Evolutionary conservation across 1,139 yeast genomes (phyloP), one percentile per base, ranked within the genome.

Genomic region (Protomyces macrosporus): DNA sequence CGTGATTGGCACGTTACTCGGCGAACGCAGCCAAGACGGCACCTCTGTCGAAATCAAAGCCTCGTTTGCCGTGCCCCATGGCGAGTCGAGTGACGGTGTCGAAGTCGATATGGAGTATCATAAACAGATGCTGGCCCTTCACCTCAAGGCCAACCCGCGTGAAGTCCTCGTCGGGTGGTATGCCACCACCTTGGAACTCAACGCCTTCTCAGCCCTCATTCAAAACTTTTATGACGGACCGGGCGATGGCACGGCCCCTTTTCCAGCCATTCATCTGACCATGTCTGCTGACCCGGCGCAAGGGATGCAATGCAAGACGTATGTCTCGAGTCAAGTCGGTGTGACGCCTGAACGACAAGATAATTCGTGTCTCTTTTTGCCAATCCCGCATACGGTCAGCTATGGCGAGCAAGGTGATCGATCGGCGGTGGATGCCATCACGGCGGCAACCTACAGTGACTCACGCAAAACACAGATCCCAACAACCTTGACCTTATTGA

Each of bases 121-220:
- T 78, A 85, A 85, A 73, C 77, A 84, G 50, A 82, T 88, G 76
- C 87, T 80, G 75, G 86, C 84, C 71, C 79, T 90, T 72, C 85
- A 88, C 76, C 87, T 86, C 76, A 84, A 84, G 72, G 86, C 95
- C 45, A 87, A 86, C 74, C 93, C 95, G 65, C 87, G 87, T 73
- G 89, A 86, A 70, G 80, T 82, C 60, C 88, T 90, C 64, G 81
- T 90, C 65, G 97, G 97, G 65, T 90, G 97, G 97, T 89, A 88
- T 75, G 88, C 95, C 61, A 85, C 91, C 42, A 77, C 83, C 52
- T 76, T 81, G 32, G 81, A 80, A 69, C 82, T 90, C 69, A 91
- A 88, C 76, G 81, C 84, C 67, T 82, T 87, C 73, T 84, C 95
- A 34, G 88, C 89, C n/a, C 81, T 90, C 70, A 85, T 90, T 72